Percentiles rank a stretch among this genome's conserved stretches.
Evolutionary conservation across 345 rosid genomes (phyloP).

Genomic region (Syzygium jambos): DNA sequence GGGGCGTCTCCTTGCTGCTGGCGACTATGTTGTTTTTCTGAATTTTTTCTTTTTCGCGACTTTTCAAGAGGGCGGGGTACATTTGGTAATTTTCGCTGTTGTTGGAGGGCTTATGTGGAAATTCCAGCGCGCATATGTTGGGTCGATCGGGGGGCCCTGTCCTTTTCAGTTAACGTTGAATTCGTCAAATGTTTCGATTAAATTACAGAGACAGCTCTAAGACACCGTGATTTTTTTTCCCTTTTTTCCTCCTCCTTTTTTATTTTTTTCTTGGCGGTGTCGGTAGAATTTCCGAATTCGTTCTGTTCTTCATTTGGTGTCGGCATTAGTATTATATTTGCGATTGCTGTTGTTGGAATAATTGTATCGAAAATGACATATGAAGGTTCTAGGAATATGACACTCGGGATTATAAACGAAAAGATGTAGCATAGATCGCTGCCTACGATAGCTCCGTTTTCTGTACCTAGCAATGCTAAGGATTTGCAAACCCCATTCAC

Average conservation of each 20-base stretch:
- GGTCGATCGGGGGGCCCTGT: background rate
- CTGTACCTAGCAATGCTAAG: background rate
- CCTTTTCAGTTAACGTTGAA: background rate
- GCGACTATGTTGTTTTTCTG: background rate
- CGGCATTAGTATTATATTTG: background rate
- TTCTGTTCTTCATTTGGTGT: background rate
- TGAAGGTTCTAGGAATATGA: background rate
- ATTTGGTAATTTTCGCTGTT: background rate
- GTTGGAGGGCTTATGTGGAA: background rate
- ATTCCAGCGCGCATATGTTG: accelerated
- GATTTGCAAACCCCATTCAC: too few species aligned
- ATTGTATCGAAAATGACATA: background rate
- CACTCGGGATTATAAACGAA: background rate
- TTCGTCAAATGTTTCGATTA: background rate
- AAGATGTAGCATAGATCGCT: background rate
- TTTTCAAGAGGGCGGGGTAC: background rate
- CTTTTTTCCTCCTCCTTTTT: too few species aligned
- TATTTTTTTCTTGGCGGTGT: accelerated
- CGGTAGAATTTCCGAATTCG: background rate
- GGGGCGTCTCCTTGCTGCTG: constrained; percentile 4
- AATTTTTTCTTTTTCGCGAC: background rate
- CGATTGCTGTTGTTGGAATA: background rate
- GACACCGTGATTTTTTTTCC: background rate
- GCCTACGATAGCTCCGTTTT: background rate
- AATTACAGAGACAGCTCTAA: background rate